Percentiles rank a stretch among this genome's conserved stretches.
Conservation (phyloP, 331 rosid species). For the Pyrus hybrid region DNA sequence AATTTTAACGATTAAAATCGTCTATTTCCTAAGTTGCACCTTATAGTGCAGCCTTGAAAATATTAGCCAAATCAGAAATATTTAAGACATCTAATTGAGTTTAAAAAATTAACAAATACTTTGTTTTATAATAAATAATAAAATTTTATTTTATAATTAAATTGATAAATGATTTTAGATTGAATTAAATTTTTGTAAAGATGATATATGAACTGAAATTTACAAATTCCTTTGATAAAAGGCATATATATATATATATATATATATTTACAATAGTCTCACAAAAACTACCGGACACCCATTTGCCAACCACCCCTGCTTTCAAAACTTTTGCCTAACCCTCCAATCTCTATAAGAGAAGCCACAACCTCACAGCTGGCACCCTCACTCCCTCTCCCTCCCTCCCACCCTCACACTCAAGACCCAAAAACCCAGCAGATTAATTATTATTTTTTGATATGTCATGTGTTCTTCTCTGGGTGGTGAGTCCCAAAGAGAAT, state of each 20-base stretch:
- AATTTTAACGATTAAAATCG: fast-evolving
- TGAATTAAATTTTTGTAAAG: too few species aligned
- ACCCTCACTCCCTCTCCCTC: neutral
- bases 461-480: conserved; percentile 33
- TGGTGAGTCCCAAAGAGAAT: conserved; percentile 31
- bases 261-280: neutral
- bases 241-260: too few species aligned
- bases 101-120: too few species aligned
- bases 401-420: neutral
- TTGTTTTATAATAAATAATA: too few species aligned
- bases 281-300: conserved; percentile 12
- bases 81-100: too few species aligned
- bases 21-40: too few species aligned
- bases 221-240: too few species aligned
- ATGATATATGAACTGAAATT: too few species aligned
- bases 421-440: neutral
- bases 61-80: too few species aligned
- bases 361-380: neutral
- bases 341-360: neutral
- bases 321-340: neutral
- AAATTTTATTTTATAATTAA: too few species aligned
- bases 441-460: neutral
- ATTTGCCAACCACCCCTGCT: conserved; percentile 3
- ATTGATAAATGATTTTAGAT: fast-evolving
- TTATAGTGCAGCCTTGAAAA: too few species aligned